Conservation (phyloP, 768 basidiomycete genomes). For the Russula sp. region DNA sequence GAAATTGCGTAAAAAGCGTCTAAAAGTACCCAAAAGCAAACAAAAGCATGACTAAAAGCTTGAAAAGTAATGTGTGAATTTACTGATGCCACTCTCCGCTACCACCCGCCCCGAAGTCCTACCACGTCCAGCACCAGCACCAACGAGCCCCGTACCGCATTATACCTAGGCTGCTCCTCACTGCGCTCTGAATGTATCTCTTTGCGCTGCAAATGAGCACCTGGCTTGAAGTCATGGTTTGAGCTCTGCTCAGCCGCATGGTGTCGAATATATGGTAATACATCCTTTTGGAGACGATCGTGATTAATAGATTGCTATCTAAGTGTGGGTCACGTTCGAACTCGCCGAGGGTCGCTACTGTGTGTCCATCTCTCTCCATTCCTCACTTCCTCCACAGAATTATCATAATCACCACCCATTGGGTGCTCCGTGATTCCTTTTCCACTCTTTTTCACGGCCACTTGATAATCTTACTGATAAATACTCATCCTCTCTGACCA, state of each 20-base stretch:
- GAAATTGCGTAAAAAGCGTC: no score
- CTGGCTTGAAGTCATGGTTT: constrained; percentile 83
- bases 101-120: constrained; percentile 1
- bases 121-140: neutral
- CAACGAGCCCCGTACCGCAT: constrained; percentile 30
- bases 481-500: neutral
- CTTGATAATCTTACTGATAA: neutral
- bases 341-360: constrained; percentile 54
- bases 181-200: constrained; percentile 53
- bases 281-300: constrained; percentile 43
- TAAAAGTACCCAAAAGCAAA: no score
- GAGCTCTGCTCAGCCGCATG: constrained; percentile 81
- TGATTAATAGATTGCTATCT: constrained; percentile 49
- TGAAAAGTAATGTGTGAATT: no score
- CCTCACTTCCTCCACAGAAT: neutral
- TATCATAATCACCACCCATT: neutral
- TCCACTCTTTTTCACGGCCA: constrained; percentile 17
- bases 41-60: no score
- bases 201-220: constrained; percentile 48
- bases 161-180: constrained; percentile 60
- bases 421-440: neutral
- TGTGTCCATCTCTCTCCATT: constrained; percentile 35
- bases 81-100: constrained; percentile 48
- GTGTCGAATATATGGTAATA: constrained; percentile 67
- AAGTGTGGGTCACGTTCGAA: constrained; percentile 76